These are phyloP conservation scores for Talaromyces verruculosus DNA, from an alignment of 2,329 filamentous ascomycete species.

Conservation along the genomic window DNA sequence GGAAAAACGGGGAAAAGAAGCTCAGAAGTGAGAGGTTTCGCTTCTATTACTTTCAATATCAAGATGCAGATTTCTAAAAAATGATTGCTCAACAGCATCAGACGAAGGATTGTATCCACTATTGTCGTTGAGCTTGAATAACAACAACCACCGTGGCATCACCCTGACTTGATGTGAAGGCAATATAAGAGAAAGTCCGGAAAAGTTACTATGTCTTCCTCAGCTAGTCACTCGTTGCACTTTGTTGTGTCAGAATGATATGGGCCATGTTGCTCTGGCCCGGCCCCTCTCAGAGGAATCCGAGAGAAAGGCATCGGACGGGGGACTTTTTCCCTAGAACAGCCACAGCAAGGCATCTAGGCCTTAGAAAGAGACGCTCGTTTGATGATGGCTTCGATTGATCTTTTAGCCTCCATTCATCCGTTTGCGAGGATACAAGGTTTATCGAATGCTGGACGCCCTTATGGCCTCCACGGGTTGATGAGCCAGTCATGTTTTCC, in stretches of 20 bases:
- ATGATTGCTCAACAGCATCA: not conserved
- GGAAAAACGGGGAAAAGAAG: not conserved
- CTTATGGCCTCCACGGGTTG: slow-evolving; percentile 9
- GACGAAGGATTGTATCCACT: not conserved
- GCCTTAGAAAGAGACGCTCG: not conserved
- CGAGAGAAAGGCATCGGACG: not conserved
- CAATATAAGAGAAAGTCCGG: not conserved
- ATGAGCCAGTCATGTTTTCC: not conserved
- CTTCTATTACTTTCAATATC: not conserved
- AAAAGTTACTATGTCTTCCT: not conserved
- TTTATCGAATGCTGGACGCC: not conserved
- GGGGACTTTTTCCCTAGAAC: not conserved
- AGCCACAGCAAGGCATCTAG: not conserved
- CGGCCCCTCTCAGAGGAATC: not conserved
- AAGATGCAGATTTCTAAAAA: not conserved
- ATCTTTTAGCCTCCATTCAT: not conserved
- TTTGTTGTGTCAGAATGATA: not conserved
- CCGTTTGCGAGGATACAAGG: not conserved
- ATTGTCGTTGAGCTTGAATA: not conserved
- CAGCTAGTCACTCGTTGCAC: not conserved
- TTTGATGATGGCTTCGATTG: not conserved
- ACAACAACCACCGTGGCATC: not conserved
- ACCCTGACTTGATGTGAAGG: no score
- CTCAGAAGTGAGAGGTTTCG: not conserved
- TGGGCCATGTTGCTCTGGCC: not conserved